Conservation (phyloP, 768 basidiomycete genomes). For the Lactarius hengduanensis region DNA sequence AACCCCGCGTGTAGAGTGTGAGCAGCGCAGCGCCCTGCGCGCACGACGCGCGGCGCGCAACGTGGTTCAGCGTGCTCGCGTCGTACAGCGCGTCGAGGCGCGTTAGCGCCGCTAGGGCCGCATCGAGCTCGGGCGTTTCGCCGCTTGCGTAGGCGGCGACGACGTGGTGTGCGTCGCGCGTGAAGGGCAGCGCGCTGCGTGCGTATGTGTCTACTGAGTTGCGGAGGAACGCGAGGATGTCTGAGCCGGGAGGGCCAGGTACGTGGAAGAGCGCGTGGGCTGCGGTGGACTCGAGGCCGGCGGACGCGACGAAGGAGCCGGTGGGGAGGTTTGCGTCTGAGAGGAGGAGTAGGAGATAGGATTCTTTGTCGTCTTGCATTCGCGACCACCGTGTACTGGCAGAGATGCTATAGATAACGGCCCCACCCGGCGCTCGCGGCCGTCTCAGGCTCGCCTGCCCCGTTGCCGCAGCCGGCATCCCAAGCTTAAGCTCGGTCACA, state of each 20-base stretch:
- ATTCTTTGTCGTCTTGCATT: conserved; percentile 45
- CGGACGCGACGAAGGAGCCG: conserved; percentile 93
- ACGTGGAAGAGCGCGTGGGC: conserved; percentile 73
- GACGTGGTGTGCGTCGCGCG: conserved; percentile 63
- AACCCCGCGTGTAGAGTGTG: conserved; percentile 81
- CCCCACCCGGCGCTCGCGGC: no score
- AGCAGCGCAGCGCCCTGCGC: conserved; percentile 92
- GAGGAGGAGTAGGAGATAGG: conserved; percentile 74
- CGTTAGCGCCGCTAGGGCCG: conserved; percentile 44
- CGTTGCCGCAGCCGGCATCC: no score
- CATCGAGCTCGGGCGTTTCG: conserved; percentile 6
- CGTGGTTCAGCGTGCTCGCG: conserved; percentile 84
- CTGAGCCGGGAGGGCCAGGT: conserved; percentile 33
- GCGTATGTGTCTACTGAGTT: conserved; percentile 80
- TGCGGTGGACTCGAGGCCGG: conserved; percentile 86
- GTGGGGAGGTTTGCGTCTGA: conserved; percentile 95
- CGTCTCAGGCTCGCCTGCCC: no score
- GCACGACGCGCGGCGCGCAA: conserved; percentile 81
- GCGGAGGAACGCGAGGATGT: conserved; percentile 59
- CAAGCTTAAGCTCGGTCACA: no score
- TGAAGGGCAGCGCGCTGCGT: conserved; percentile 71
- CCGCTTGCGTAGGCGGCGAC: conserved; percentile 31
- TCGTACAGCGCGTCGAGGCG: conserved; percentile 79
- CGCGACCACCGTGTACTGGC: background rate
- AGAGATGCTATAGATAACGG: background rate